Conservation (phyloP, 2,329 filamentous ascomycete species). For the Phialophora macrospora region DNA sequence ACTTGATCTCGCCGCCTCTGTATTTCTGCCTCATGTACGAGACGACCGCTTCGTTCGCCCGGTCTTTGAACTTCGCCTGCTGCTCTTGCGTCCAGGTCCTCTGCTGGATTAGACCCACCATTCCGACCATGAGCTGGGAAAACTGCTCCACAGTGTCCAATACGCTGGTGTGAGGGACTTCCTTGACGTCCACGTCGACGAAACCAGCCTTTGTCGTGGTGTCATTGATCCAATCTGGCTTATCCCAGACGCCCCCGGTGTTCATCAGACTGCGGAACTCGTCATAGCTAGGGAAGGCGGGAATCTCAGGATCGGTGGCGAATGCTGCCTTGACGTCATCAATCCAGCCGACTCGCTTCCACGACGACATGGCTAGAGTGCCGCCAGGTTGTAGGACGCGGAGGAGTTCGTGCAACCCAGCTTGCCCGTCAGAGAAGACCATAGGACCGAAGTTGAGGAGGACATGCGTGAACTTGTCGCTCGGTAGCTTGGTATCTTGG, state of each 20-base stretch:
- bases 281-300: slow-evolving; percentile 39
- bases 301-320: slow-evolving; percentile 39
- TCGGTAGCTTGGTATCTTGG: slow-evolving; percentile 50
- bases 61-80: slow-evolving; percentile 19
- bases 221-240: slow-evolving; percentile 17
- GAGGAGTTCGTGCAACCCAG: slow-evolving; percentile 42
- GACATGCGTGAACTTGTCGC: slow-evolving; percentile 50
- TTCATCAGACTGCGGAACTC: slow-evolving; percentile 26
- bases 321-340: slow-evolving; percentile 40
- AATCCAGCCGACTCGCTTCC: slow-evolving; percentile 46
- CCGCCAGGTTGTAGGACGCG: slow-evolving; percentile 47
- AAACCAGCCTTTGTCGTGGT: slow-evolving; percentile 16
- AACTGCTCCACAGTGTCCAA: slow-evolving; percentile 15
- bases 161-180: slow-evolving; percentile 13
- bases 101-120: slow-evolving; percentile 18
- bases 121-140: slow-evolving; percentile 16
- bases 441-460: slow-evolving; percentile 57
- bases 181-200: slow-evolving; percentile 22
- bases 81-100: slow-evolving; percentile 28
- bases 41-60: slow-evolving; percentile 21
- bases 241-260: slow-evolving; percentile 18
- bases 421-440: slow-evolving; percentile 51
- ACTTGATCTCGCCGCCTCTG: slow-evolving; percentile 25
- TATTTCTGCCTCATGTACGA: slow-evolving; percentile 32
- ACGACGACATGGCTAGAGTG: slow-evolving; percentile 44